Percentiles rank a stretch among this genome's conserved stretches.
Evolutionary conservation across 768 basidiomycete genomes (phyloP).

Genomic region (Suillus plorans): DNA sequence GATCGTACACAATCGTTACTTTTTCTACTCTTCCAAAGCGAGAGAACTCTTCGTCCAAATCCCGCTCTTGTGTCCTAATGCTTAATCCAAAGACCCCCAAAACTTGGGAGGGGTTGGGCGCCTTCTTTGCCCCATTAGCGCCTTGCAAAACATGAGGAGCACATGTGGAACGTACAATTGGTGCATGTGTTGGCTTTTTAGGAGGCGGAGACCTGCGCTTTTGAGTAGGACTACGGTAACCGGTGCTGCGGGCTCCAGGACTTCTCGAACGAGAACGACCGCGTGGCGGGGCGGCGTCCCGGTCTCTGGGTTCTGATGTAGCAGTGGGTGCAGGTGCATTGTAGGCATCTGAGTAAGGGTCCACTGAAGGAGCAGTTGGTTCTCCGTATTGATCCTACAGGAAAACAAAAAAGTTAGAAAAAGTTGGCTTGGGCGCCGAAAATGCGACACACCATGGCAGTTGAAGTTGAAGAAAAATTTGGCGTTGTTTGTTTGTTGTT

Average conservation of each 20-base stretch:
- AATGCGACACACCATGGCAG: conserved; percentile 66
- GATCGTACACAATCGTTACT: conserved; percentile 96
- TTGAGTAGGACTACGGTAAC: conserved; percentile 55
- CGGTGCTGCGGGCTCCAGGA: conserved; percentile 45
- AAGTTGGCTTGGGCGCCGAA: conserved; percentile 6
- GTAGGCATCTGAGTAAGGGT: conserved; percentile 84
- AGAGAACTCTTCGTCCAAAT: conserved; percentile 92
- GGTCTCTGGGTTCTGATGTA: conserved; percentile 45
- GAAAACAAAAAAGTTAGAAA: conserved; percentile 11
- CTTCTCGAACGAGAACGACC: conserved; percentile 79
- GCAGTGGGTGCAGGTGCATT: conserved; percentile 56
- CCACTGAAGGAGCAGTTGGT: conserved; percentile 54
- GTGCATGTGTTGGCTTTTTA: conserved; percentile 68
- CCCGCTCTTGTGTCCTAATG: conserved; percentile 90
- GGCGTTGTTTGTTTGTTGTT: conserved; percentile 39
- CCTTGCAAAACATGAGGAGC: conserved; percentile 14
- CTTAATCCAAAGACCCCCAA: conserved; percentile 98
- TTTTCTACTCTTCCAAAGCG: conserved; percentile 90
- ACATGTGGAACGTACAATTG: conserved; percentile 53
- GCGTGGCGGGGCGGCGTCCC: conserved; percentile 55
- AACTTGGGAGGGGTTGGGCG: conserved; percentile 83
- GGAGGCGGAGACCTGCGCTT: conserved; percentile 62
- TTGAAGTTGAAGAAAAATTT: conserved; percentile 47
- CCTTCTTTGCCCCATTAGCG: conserved; percentile 57
- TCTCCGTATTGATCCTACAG: conserved; percentile 62